Conservation (phyloP, 1,284 basidiomycete genomes). For the Trametes sp. region DNA sequence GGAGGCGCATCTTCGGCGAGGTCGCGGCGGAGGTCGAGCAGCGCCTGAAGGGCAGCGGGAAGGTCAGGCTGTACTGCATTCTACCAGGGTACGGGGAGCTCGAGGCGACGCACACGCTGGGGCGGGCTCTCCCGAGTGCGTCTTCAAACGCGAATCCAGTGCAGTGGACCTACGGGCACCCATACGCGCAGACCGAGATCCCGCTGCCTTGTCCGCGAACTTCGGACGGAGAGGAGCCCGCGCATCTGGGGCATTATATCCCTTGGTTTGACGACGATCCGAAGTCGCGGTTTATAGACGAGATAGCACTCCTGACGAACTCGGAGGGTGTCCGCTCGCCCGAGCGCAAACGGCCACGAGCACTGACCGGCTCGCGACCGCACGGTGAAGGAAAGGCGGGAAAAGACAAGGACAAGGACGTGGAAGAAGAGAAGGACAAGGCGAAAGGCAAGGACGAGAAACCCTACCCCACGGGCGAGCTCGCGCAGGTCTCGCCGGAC, state of each 20-base stretch:
- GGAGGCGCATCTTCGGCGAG: slow-evolving; percentile 77
- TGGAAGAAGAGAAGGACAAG: slow-evolving; percentile 37
- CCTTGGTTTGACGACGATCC: slow-evolving; percentile 94
- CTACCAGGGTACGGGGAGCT: slow-evolving; percentile 76
- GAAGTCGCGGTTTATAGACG: slow-evolving; percentile 90
- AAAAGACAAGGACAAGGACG: slow-evolving; percentile 38
- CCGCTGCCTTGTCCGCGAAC: slow-evolving; percentile 62
- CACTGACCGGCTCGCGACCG: slow-evolving; percentile 20
- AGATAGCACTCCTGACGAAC: slow-evolving; percentile 74
- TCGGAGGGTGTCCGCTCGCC: slow-evolving; percentile 69
- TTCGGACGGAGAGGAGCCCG: slow-evolving; percentile 33
- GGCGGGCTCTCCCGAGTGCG: slow-evolving; percentile 37
- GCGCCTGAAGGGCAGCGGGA: slow-evolving; percentile 33
- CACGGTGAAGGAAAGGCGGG: slow-evolving; percentile 31
- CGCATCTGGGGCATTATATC: slow-evolving; percentile 76
- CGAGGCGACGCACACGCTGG: slow-evolving; percentile 73
- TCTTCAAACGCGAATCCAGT: slow-evolving; percentile 19
- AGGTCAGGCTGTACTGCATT: slow-evolving; percentile 64
- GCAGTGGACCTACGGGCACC: slow-evolving; percentile 81
- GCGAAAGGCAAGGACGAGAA: slow-evolving; percentile 33
- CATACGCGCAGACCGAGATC: slow-evolving; percentile 68
- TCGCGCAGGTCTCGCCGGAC: slow-evolving; percentile 63
- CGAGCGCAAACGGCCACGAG: slow-evolving; percentile 55
- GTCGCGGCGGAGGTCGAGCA: slow-evolving; percentile 53
- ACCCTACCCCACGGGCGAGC: slow-evolving; percentile 49